Conservation (phyloP, 1,284 basidiomycete genomes). For the Acaromyces ingoldii region DNA sequence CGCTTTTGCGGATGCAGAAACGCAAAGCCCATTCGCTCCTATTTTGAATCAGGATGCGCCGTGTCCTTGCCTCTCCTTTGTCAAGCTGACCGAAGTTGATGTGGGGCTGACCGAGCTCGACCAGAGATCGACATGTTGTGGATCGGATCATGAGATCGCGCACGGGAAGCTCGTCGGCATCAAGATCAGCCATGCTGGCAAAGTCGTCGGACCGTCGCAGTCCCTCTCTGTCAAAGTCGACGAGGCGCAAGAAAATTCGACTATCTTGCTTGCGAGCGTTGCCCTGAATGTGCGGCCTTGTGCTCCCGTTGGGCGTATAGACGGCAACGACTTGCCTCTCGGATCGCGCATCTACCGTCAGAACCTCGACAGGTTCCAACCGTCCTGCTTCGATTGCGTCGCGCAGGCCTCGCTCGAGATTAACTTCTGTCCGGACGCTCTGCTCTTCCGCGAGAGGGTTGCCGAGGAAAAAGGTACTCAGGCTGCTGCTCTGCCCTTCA, state of each 20-base stretch:
- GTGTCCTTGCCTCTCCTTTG: slow-evolving; percentile 55
- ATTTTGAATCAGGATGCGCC: slow-evolving; percentile 56
- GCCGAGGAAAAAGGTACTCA: slow-evolving; percentile 51
- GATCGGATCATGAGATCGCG: slow-evolving; percentile 56
- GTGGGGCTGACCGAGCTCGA: slow-evolving; percentile 56
- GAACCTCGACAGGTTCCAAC: slow-evolving; percentile 51
- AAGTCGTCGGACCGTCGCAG: slow-evolving; percentile 32
- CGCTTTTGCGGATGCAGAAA: slow-evolving; percentile 56
- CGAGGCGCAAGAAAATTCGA: slow-evolving; percentile 54
- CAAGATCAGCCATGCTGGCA: slow-evolving; percentile 38
- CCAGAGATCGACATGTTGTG: slow-evolving; percentile 53
- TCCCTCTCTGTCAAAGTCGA: slow-evolving; percentile 53
- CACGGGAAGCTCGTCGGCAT: slow-evolving; percentile 54
- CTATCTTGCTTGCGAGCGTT: slow-evolving; percentile 56
- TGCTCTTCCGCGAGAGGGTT: slow-evolving; percentile 55
- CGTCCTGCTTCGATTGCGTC: slow-evolving; percentile 50
- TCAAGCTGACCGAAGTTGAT: slow-evolving; percentile 59
- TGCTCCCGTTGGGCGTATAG: slow-evolving; percentile 55
- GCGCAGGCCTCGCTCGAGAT: slow-evolving; percentile 53
- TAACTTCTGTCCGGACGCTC: slow-evolving; percentile 54
- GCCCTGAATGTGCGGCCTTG: slow-evolving; percentile 54
- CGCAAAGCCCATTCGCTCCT: slow-evolving; percentile 54
- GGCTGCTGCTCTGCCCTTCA: slow-evolving; percentile 53
- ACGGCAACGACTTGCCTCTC: slow-evolving; percentile 54
- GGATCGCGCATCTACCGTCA: slow-evolving; percentile 49